Evolutionary conservation across 352 stramenopile species (phyloP).

Genomic region (Pythium volutum): DNA sequence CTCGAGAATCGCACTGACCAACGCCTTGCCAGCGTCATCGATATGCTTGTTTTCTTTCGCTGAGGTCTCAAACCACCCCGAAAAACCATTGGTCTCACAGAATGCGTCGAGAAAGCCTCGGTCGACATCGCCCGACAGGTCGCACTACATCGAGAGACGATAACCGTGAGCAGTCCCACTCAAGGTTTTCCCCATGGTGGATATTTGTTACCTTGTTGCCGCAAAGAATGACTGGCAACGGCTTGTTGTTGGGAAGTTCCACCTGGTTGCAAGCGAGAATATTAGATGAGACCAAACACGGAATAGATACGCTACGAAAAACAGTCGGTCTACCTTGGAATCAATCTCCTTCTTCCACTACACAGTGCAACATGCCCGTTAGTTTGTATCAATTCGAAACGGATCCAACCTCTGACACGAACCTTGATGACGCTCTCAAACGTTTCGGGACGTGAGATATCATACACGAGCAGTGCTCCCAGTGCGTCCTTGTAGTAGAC

Average conservation of each 20-base stretch:
- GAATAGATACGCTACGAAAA: not conserved
- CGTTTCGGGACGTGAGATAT: conserved; percentile 89
- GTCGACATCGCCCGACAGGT: conserved; percentile 80
- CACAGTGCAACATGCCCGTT: not conserved
- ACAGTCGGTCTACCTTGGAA: conserved; percentile 57
- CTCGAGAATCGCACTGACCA: conserved; percentile 76
- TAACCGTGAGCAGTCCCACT: not conserved
- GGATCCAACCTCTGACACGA: not conserved
- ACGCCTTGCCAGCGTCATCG: conserved; percentile 79
- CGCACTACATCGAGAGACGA: conserved; percentile 41
- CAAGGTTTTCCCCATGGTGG: not conserved
- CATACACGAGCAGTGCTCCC: conserved; percentile 90
- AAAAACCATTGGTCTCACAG: conserved; percentile 89
- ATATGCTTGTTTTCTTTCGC: conserved; percentile 93
- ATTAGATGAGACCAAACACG: not conserved
- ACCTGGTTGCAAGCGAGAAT: conserved; percentile 29
- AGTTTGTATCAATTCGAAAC: not conserved
- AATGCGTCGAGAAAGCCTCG: conserved; percentile 82
- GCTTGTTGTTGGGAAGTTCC: conserved; percentile 88
- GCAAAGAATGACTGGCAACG: conserved; percentile 89
- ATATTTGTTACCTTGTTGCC: conserved; percentile 85
- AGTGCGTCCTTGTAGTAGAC: conserved; percentile 94
- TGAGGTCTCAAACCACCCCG: conserved; percentile 91
- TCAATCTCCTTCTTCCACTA: conserved; percentile 95
- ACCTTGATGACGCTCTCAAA: conserved; percentile 90